phyloP scores from a whole-genome alignment of 2,329 filamentous ascomycete species.

The Nannizzia gypsea region DNA sequence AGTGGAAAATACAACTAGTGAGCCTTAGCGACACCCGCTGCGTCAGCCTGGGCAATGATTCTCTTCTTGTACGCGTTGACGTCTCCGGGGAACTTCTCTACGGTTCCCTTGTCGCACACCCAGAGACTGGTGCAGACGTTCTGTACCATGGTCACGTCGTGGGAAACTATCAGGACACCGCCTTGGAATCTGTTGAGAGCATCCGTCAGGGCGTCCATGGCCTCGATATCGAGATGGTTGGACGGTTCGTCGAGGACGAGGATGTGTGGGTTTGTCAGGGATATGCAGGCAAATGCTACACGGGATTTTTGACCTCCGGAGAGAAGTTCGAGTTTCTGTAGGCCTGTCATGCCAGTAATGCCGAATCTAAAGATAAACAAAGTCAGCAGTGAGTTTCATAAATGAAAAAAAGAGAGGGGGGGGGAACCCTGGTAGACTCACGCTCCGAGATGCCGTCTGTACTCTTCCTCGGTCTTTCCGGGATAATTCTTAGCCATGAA shows the following conservation, averaged over 20 bases:
- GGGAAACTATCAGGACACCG: conserved; percentile 94
- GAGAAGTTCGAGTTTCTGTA: conserved; percentile 88
- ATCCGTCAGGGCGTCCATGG: conserved; percentile 86
- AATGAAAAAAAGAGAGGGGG: conserved; percentile 5
- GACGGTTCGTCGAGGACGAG: conserved; percentile 96
- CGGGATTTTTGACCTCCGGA: conserved; percentile 98
- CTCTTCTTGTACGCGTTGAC: conserved; percentile 97
- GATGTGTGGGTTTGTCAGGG: conserved; percentile 88
- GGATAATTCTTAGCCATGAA: conserved; percentile 94
- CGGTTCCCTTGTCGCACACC: conserved; percentile 89
- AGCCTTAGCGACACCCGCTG: conserved; percentile 58
- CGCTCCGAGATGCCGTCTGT: conserved; percentile 85
- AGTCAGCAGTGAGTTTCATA: conserved; percentile 32
- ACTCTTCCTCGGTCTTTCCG: conserved; percentile 89
- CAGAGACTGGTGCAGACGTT: conserved; percentile 89
- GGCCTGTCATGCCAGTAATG: conserved; percentile 83
- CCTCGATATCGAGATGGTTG: conserved; percentile 97
- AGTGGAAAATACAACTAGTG: conserved; percentile 18
- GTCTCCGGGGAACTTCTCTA: conserved; percentile 91
- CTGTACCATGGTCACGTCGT: conserved; percentile 98
- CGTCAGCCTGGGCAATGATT: conserved; percentile 79
- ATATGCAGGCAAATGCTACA: conserved; percentile 94
- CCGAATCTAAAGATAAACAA: conserved; percentile 38
- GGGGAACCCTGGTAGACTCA: conserved; percentile 41
- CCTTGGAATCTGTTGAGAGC: conserved; percentile 81